Evolutionary conservation across 2,329 filamentous ascomycete species (phyloP).

Genomic region (Sarocladium strictum): DNA sequence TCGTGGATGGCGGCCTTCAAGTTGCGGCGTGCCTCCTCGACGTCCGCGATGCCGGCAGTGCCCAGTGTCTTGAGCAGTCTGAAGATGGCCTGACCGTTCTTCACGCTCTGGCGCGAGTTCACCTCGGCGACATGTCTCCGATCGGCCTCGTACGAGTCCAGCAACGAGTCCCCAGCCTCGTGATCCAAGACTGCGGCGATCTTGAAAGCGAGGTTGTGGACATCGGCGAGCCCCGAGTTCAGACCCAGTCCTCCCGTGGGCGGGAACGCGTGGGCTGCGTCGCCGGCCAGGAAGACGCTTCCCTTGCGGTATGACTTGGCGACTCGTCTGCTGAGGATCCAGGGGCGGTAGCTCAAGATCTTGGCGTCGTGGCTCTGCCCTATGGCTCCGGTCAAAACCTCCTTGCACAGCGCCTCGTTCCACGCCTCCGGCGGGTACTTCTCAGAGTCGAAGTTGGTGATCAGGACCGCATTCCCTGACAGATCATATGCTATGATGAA

Average conservation of each 20-base stretch:
- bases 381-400: conserved; percentile 22
- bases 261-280: conserved; percentile 27
- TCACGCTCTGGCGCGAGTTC: conserved; percentile 35
- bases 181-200: conserved; percentile 28
- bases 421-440: not conserved
- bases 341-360: conserved; percentile 31
- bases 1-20: conserved; percentile 14
- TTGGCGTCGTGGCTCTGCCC: conserved; percentile 13
- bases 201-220: conserved; percentile 28
- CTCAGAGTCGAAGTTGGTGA: conserved; percentile 33
- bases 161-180: conserved; percentile 21
- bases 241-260: conserved; percentile 26
- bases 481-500: conserved; percentile 39
- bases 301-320: conserved; percentile 28
- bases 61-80: conserved; percentile 31
- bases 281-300: conserved; percentile 29
- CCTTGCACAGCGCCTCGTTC: conserved; percentile 22
- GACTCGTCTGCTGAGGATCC: conserved; percentile 30
- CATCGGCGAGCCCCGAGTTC: conserved; percentile 26
- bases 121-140: conserved; percentile 31
- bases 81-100: conserved; percentile 37
- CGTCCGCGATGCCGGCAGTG: conserved; percentile 21
- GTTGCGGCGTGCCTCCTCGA: conserved; percentile 19
- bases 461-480: conserved; percentile 33
- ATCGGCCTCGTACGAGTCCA: conserved; percentile 31